Evolutionary conservation across 2,329 filamentous ascomycete species (phyloP), one percentile per base, ranked within the genome.

Genomic region (Calonectria henricotiae): DNA sequence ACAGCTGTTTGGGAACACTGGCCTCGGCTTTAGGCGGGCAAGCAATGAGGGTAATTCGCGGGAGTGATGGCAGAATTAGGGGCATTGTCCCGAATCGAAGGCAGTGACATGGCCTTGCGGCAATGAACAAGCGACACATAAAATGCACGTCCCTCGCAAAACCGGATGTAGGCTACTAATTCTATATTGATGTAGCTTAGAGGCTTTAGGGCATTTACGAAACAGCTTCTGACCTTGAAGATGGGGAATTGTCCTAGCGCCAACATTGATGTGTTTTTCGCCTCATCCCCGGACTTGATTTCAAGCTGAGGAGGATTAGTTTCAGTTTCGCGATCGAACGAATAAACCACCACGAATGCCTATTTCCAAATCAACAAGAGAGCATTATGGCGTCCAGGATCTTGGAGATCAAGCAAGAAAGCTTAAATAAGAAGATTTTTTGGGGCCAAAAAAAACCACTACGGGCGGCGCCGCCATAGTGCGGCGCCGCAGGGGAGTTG

Each of bases 1-100:
- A 73, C 67, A 76, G 70, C 67, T 73, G 65, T 71, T 74, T 74
- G 67, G 51, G 70, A 66, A 58, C 70, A 70, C 9, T 70, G 63
- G 66, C 60, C 65, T 68, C 68, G 65, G 69, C 68, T 69, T 51
- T 17, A 49, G 60, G 20, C 71, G 46, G 47, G 13, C 61, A 13
- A 43, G 35, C 37, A 12, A 43, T n/a, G 41, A 44, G 7, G 27
- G 11, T 25, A 49, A 51, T 6, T n/a, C 30, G 23, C 30, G 44
- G 46, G 20, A 17, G 32, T 17, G 43, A 63, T 23, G 35, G 46
- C 20, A 46, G 66, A 60, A 58, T 74, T 73, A 76, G 71, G 72
- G 73, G 72, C 13, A 58, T 64, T 64, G 58, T 72, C 68, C 75
- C 69, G 69, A 67, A 51, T 69, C 72, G 72, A 68, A 74, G 71